Conservation (phyloP, 2,329 filamentous ascomycete genomes). For the Leptodontidium sp. region DNA sequence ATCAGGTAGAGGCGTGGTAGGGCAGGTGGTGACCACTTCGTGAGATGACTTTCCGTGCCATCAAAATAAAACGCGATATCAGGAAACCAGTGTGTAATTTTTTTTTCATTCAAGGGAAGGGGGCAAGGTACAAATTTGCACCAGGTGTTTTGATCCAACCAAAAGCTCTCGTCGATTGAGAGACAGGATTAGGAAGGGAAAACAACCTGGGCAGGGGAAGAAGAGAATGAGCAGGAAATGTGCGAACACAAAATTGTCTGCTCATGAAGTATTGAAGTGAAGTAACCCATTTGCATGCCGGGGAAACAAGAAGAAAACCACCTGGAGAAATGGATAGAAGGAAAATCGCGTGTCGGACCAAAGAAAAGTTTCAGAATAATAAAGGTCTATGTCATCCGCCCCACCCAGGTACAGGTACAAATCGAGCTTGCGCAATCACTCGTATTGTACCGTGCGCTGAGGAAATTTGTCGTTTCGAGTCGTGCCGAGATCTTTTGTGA, state of each 20-base stretch:
- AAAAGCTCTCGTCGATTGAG: neutral
- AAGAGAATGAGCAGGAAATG: constrained; percentile 34
- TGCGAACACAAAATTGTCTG: constrained; percentile 43
- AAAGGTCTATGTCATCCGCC: constrained; percentile 40
- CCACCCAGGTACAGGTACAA: constrained; percentile 46
- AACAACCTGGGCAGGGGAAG: constrained; percentile 19
- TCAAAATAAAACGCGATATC: constrained; percentile 22
- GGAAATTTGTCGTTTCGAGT: constrained; percentile 41
- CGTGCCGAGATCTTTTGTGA: constrained; percentile 44
- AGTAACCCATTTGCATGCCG: constrained; percentile 37
- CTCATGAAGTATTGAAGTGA: constrained; percentile 40
- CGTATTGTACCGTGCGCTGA: constrained; percentile 46
- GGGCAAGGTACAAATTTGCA: constrained; percentile 36
- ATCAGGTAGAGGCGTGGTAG: neutral
- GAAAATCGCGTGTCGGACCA: constrained; percentile 19
- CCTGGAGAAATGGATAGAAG: constrained; percentile 32
- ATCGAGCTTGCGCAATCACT: constrained; percentile 46
- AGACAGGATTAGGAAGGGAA: neutral
- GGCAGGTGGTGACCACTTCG: constrained; percentile 20
- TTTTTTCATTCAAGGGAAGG: constrained; percentile 22
- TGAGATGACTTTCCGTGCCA: constrained; percentile 27
- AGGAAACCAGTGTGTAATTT: constrained; percentile 2
- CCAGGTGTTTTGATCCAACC: constrained; percentile 19
- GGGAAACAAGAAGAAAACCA: constrained; percentile 35
- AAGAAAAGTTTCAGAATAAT: constrained; percentile 31